A percentile compares a stretch with the other conserved stretches of the same genome.
These are phyloP conservation scores for Fragilariopsis cylindrus DNA, from an alignment of 108 stramenopile species.

Conservation along the genomic window DNA sequence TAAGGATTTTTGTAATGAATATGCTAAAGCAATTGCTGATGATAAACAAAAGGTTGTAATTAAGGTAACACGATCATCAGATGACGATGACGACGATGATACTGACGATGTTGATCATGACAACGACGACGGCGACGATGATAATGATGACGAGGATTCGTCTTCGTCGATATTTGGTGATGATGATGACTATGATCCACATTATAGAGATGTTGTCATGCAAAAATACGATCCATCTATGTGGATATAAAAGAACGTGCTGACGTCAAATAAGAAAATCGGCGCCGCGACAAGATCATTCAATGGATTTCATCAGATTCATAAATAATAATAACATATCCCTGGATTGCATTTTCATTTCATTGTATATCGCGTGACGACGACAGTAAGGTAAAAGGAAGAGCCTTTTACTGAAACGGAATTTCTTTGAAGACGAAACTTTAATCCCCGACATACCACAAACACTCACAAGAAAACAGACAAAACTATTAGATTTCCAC, in stretches of 20 bases:
- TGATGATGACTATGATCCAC: conserved; percentile 15
- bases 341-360: too few relatives aligned
- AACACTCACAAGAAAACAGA: too few relatives aligned
- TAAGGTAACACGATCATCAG: too few relatives aligned
- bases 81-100: background rate
- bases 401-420: too few relatives aligned
- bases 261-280: background rate
- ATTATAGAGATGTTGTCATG: conserved; percentile 20
- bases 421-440: too few relatives aligned
- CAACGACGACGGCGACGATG: background rate
- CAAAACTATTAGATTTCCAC: too few relatives aligned
- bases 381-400: too few relatives aligned
- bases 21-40: conserved; percentile 57
- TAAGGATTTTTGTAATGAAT: conserved; percentile 57
- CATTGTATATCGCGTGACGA: too few relatives aligned
- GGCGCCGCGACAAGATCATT: too few relatives aligned
- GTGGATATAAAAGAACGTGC: background rate
- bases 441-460: too few relatives aligned
- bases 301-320: too few relatives aligned
- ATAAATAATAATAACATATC: too few relatives aligned
- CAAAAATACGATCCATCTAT: conserved; percentile 18
- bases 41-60: conserved; percentile 18
- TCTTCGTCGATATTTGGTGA: background rate
- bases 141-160: background rate
- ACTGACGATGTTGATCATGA: background rate